Evolutionary conservation across 208 protist species (phyloP).

Genomic region (Kentomonas sorsogonicus): DNA sequence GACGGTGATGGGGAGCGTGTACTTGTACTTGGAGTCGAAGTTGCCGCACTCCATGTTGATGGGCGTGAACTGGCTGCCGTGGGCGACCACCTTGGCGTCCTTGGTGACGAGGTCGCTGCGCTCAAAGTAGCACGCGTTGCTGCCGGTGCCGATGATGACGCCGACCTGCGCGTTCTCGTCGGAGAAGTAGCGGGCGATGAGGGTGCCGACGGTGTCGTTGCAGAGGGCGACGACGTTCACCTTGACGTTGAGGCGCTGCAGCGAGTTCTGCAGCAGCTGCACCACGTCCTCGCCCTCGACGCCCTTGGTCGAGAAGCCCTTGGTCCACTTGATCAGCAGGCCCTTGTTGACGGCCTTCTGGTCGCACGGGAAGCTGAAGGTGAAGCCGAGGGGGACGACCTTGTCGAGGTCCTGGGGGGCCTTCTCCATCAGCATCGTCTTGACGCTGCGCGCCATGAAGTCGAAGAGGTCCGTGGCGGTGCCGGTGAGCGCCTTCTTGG

Average conservation of each 20-base stretch:
- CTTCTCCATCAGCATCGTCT: conserved; percentile 47
- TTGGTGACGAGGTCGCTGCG: conserved; percentile 65
- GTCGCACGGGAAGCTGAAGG: conserved; percentile 89
- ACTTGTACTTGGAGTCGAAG: conserved; percentile 81
- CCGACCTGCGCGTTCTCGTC: conserved; percentile 65
- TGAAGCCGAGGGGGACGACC: conserved; percentile 83
- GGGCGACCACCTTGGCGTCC: conserved; percentile 39
- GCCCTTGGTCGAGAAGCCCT: conserved; percentile 85
- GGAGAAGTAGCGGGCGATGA: conserved; percentile 69
- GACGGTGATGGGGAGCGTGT: conserved; percentile 57
- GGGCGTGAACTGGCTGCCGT: conserved; percentile 42
- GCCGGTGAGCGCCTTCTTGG: conserved; percentile 37
- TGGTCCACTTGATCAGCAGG: conserved; percentile 88
- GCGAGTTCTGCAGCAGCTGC: conserved; percentile 71
- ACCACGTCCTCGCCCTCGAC: conserved; percentile 87
- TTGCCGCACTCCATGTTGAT: conserved; percentile 92
- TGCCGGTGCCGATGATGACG: conserved; percentile 88
- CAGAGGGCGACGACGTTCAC: conserved; percentile 81
- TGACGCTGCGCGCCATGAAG: conserved; percentile 81
- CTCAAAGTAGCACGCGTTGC: conserved; percentile 91
- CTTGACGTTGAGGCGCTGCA: conserved; percentile 52
- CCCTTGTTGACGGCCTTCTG: conserved; percentile 74
- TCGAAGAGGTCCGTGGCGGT: conserved; percentile 70
- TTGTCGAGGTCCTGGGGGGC: conserved; percentile 57
- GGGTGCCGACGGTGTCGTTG: conserved; percentile 91